phyloP scores from a whole-genome alignment of 208 protist genomes.

The Leishmania major region DNA sequence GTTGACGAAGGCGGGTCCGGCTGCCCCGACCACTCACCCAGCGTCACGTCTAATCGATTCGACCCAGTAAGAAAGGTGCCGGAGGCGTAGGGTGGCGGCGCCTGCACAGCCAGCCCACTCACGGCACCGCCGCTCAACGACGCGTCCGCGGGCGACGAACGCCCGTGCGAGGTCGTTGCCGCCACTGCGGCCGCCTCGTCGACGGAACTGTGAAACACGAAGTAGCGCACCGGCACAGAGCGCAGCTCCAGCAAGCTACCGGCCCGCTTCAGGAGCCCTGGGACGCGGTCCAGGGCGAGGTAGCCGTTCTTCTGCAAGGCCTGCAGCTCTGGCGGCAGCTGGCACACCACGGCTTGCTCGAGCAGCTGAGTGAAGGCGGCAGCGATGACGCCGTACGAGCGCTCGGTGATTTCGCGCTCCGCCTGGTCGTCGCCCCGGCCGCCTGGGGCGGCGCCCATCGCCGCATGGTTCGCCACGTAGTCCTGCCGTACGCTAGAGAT shows the following conservation, averaged over 20 bases:
- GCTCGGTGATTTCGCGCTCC: slow-evolving; percentile 65
- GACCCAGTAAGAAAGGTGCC: slow-evolving; percentile 72
- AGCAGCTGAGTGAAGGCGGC: slow-evolving; percentile 73
- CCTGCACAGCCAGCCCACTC: slow-evolving; percentile 20
- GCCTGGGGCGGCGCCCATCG: slow-evolving; percentile 22
- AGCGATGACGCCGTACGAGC: slow-evolving; percentile 63
- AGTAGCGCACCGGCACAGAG: slow-evolving; percentile 73
- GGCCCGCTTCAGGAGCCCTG: slow-evolving; percentile 61
- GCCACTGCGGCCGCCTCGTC: slow-evolving; percentile 24
- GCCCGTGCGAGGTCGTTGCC: slow-evolving; percentile 2
- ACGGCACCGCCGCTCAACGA: background rate
- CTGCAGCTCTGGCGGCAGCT: slow-evolving; percentile 61
- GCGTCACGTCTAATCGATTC: slow-evolving; percentile 53
- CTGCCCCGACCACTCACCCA: slow-evolving; percentile 67
- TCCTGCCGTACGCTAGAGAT: slow-evolving; percentile 70
- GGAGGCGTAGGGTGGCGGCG: slow-evolving; percentile 29
- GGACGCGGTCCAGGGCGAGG: slow-evolving; percentile 71
- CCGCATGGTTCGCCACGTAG: slow-evolving; percentile 29
- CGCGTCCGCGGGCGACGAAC: background rate
- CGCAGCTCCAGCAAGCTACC: slow-evolving; percentile 64
- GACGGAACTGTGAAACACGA: slow-evolving; percentile 81
- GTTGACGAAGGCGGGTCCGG: slow-evolving; percentile 40
- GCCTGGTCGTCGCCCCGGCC: slow-evolving; percentile 52
- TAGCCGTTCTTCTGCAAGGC: slow-evolving; percentile 63
- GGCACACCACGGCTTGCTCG: slow-evolving; percentile 40